Conservation (phyloP, 306 rosid genomes). For the Quercus bicolor region DNA sequence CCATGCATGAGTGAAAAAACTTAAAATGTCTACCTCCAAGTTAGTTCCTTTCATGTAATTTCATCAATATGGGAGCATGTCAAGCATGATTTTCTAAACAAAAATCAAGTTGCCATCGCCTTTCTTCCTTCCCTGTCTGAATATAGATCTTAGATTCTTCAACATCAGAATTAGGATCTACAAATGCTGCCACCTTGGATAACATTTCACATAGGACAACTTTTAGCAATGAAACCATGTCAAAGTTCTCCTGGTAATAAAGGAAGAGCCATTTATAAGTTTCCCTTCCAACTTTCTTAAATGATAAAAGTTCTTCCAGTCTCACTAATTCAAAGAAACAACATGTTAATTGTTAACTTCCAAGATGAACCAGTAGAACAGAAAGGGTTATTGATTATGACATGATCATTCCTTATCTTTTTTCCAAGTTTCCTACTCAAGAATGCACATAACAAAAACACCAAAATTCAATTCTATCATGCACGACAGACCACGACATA, state of each 20-base stretch:
- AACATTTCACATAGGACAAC: constrained; percentile 78
- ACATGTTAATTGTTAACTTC: constrained; percentile 41
- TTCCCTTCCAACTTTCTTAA: constrained; percentile 83
- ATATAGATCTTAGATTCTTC: constrained; percentile 53
- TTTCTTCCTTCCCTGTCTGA: constrained; percentile 83
- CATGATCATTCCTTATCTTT: too few relatives aligned
- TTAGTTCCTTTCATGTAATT: constrained; percentile 88
- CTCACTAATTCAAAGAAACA: constrained; percentile 70
- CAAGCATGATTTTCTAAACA: constrained; percentile 59
- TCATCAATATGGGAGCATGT: constrained; percentile 79
- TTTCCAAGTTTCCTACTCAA: too few relatives aligned
- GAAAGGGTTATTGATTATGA: too few relatives aligned
- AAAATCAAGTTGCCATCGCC: constrained; percentile 56
- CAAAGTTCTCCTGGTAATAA: constrained; percentile 46
- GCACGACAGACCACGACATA: too few relatives aligned
- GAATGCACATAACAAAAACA: too few relatives aligned
- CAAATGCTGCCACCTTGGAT: constrained; percentile 78
- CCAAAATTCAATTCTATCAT: too few relatives aligned
- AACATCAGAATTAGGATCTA: constrained; percentile 87
- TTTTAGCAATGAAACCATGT: constrained; percentile 79
- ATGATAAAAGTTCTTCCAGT: constrained; percentile 51
- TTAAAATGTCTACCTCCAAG: constrained; percentile 67
- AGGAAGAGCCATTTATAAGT: constrained; percentile 64
- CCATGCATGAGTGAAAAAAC: constrained; percentile 82
- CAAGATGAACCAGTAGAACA: constrained; percentile 38